Base-by-base conservation (phyloP, 2,329 filamentous ascomycete genomes). In the Cercospora sojina region DNA sequence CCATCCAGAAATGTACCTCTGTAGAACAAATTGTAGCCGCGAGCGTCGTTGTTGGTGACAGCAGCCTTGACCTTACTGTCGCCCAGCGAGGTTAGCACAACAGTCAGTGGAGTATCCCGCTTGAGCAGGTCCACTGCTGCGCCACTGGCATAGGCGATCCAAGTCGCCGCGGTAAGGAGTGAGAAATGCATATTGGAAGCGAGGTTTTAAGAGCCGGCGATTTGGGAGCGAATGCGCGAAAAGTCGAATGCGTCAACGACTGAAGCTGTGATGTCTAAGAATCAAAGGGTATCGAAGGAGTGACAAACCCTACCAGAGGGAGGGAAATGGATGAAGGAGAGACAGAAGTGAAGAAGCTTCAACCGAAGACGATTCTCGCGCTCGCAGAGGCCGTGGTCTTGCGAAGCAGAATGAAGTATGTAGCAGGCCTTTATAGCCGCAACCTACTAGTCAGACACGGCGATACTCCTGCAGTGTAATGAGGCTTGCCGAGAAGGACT, bases 21-120 rank as follows among this genome's bases (percentile, higher is more conserved):
- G 61, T 71, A 71, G 66, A 73, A 72, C 7, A 74, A 63, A 51
- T 74, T 73, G 67, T 72, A 73, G 32, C 67, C 67, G 12, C 61
- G 59, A 31, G 70, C 64, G 20, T 67, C 71, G 27, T 64, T 72
- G 65, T 74, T 74, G 67, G 70, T 73, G 6, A 74, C 58, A n/a
- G 65, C 59, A 3, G 69, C 70, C 62, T 71, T 73, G 58, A 74
- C 71, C 60, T 67, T 71, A 62, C 66, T 72, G 67, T 72, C 68
- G 53, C 64, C 67, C 13, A 70, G 60, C n/a, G 65, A 62, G 8
- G 70, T 67, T 23, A 74, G 62, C 16, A 67, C 66, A 51, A 74
- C 69, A 18, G 69, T 67, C 27, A 74, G 66, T 5, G 71, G 69
- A 18, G 71, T 66, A 41, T 65, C 69, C 38, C 71, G 64, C 62